A percentile compares a stretch with the other conserved stretches of the same genome.
phyloP scores from a whole-genome alignment of 2,329 filamentous ascomycete genomes.

The Arthroderma uncinatum region DNA sequence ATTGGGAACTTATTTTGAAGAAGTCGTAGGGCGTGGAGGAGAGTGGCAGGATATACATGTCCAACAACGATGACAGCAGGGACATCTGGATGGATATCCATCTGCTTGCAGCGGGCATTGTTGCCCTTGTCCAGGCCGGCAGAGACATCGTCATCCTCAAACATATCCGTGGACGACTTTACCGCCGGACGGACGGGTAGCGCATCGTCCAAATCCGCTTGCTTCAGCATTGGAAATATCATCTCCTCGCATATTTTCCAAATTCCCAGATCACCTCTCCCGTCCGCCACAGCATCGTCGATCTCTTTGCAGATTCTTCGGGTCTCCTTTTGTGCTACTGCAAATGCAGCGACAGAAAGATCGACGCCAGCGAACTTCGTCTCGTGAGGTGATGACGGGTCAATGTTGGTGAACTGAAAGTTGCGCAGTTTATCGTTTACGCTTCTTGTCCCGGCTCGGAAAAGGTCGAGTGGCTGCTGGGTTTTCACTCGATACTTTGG shows the following conservation, averaged over 20 bases:
- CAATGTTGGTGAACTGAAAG: neutral
- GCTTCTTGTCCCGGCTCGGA: neutral
- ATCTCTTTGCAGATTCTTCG: conserved; percentile 25
- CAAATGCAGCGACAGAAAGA: conserved; percentile 5
- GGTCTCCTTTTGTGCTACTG: conserved; percentile 23
- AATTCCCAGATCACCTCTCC: conserved; percentile 26
- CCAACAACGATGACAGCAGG: conserved; percentile 25
- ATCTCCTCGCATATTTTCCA: conserved; percentile 32
- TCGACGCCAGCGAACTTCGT: conserved; percentile 7
- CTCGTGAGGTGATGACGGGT: conserved; percentile 4
- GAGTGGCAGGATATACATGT: conserved; percentile 32
- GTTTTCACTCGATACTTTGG: neutral
- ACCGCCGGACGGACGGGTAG: conserved; percentile 16
- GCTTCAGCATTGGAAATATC: conserved; percentile 29
- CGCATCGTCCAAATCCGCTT: neutral
- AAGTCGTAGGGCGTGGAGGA: conserved; percentile 32
- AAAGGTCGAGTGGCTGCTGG: neutral
- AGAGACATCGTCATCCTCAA: neutral
- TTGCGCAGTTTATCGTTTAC: neutral
- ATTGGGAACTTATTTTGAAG: conserved; percentile 31
- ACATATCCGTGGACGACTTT: neutral
- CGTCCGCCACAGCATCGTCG: conserved; percentile 19
- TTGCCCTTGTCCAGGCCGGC: neutral
- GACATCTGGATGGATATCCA: conserved; percentile 26
- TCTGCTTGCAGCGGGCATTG: neutral